Base-by-base conservation (phyloP, 371 early-diverging fungal species). In the Mucor lusitanicus region DNA sequence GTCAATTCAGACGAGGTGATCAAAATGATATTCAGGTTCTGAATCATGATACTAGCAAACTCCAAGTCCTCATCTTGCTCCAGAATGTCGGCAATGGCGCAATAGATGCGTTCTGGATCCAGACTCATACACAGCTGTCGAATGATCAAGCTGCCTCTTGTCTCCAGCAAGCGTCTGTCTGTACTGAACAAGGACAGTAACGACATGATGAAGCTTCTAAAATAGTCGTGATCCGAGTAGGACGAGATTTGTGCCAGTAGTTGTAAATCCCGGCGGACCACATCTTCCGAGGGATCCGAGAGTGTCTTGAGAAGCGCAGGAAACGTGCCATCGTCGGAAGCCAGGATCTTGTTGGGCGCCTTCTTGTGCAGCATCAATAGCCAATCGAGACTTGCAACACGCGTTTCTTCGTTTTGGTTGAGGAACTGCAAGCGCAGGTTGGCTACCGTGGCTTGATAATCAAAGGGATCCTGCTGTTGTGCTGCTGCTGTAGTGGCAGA, bases 221-320 rank as follows among this genome's bases (percentile, higher is more conserved):
- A 92, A 60, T 93, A 93, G 21, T 86, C 88, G 32, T 88, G 91
- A 65, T 91, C 94, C 0, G 93, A 91, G 59, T 88, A 83, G 1
- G 87, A 85, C 7, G 93, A 90, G n/a, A 97, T 92, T 68, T 97
- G 97, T 4, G 98, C 95, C 63, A 97, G 81, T n/a, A 96, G 80
- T 65, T 94, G 92, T 42, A 97, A 82, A 73, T 93, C 95, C 9
- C 93, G 84, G 72, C 90, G 88, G 25, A 97, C 92, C 8, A 95
- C 94, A 65, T 94, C 94, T 69, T 97, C 97, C 33, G 94, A 92
- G 5, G 91, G 76, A 68, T 97, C 98, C 35, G 93, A 91, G 13
- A 97, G 76, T n/a, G 92, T 89, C 69, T 90, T 88, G 13, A 97
- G 81, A 40, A 97, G 75, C 9, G 90, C 91, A 3, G 91, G 91